Percentiles rank a stretch among this genome's conserved stretches.
These are phyloP conservation scores for Nakaseomyces uthaithaninus DNA, from an alignment of 1,139 yeast genomes.

Conservation along the genomic window DNA sequence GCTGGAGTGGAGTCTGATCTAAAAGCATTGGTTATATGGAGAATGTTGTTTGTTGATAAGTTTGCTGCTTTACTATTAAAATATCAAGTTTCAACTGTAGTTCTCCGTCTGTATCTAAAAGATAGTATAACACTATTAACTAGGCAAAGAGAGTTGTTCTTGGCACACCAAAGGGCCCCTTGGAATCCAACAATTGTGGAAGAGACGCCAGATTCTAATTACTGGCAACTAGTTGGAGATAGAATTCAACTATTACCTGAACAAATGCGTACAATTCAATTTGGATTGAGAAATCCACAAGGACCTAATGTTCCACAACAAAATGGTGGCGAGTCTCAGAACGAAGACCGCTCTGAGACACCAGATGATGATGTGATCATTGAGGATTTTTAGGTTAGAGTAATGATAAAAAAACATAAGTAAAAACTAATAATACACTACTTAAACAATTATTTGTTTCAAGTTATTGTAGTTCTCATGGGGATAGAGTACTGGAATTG, in stretches of 20 bases:
- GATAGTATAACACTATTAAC: slow-evolving; percentile 31
- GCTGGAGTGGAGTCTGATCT: slow-evolving; percentile 18
- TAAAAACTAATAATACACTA: no score
- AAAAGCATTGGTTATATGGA: slow-evolving; percentile 28
- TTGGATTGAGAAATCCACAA: slow-evolving; percentile 20
- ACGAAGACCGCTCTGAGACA: slow-evolving; percentile 23
- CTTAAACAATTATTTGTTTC: neutral
- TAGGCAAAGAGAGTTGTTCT: slow-evolving; percentile 29
- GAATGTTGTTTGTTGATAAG: slow-evolving; percentile 24
- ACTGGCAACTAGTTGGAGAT: slow-evolving; percentile 19
- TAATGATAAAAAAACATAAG: no score
- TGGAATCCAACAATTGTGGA: slow-evolving; percentile 12
- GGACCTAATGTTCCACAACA: slow-evolving; percentile 8
- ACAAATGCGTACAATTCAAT: slow-evolving; percentile 25
- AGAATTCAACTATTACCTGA: slow-evolving; percentile 21
- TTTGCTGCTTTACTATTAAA: slow-evolving; percentile 26
- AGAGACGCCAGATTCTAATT: slow-evolving; percentile 15
- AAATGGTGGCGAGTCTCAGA: slow-evolving; percentile 13
- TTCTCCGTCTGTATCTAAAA: slow-evolving; percentile 28
- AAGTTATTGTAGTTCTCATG: neutral
- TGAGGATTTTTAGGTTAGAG: slow-evolving; percentile 8
- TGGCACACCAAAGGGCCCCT: slow-evolving; percentile 24
- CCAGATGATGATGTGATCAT: slow-evolving; percentile 27
- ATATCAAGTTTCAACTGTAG: slow-evolving; percentile 29
- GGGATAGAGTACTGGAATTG: neutral